phyloP scores from a whole-genome alignment of 345 rosid species.

The Syzygium aromaticum region DNA sequence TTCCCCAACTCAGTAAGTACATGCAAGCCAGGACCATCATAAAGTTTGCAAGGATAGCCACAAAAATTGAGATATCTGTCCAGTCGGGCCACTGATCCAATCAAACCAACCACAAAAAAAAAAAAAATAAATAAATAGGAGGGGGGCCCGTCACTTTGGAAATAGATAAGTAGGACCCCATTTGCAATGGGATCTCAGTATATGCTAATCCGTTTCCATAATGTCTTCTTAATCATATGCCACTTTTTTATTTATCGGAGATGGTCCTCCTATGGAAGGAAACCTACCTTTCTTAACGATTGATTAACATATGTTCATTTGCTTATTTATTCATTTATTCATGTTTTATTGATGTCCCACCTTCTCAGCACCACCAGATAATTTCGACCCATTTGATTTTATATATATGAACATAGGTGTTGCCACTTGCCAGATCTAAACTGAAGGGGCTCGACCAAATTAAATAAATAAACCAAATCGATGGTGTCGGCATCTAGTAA shows the following conservation, averaged over 20 bases:
- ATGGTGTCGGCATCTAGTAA: neutral
- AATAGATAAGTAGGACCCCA: neutral
- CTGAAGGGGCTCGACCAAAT: neutral
- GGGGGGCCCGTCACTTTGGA: neutral
- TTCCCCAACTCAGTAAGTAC: neutral
- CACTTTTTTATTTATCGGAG: neutral
- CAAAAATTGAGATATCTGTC: neutral
- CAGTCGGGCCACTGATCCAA: neutral
- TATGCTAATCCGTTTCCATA: neutral
- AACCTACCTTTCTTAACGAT: neutral
- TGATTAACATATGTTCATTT: neutral
- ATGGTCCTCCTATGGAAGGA: neutral
- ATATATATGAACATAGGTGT: neutral
- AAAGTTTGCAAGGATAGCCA: neutral
- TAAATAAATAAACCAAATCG: neutral
- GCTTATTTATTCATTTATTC: neutral
- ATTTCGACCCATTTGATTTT: neutral
- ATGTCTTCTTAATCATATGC: neutral
- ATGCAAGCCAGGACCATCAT: neutral
- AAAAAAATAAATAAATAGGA: no score
- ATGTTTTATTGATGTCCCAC: neutral
- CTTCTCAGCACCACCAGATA: neutral
- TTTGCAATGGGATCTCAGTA: neutral
- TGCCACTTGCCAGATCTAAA: neutral
- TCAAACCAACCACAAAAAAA: neutral